Percentiles rank a stretch among this genome's conserved stretches.
phyloP scores from a whole-genome alignment of 768 basidiomycete genomes.

The Podaxis carcinomalis region DNA sequence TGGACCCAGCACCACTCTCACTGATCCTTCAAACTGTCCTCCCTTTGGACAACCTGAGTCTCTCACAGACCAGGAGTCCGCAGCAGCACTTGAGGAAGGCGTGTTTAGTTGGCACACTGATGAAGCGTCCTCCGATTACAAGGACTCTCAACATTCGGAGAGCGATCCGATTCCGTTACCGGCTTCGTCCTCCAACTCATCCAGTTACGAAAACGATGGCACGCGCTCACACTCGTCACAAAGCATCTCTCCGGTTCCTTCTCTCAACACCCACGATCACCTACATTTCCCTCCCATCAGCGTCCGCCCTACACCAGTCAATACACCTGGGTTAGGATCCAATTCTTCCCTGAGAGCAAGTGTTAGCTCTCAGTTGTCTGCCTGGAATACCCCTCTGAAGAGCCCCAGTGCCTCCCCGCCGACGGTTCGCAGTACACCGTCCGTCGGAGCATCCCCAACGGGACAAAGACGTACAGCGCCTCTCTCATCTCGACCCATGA shows the following conservation, averaged over 20 bases:
- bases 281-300: constrained; percentile 21
- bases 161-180: constrained; percentile 1
- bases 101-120: constrained; percentile 54
- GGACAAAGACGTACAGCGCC: background rate
- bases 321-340: constrained; percentile 15
- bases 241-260: background rate
- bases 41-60: background rate
- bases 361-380: constrained; percentile 21
- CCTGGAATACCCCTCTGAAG: constrained; percentile 36
- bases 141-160: background rate
- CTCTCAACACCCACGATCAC: background rate
- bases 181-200: constrained; percentile 7
- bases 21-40: background rate
- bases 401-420: constrained; percentile 12
- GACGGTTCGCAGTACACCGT: background rate
- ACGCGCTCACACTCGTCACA: background rate
- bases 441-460: constrained; percentile 5
- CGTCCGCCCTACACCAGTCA: constrained; percentile 20
- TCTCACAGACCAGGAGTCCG: constrained; percentile 10
- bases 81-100: constrained; percentile 41
- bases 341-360: constrained; percentile 11
- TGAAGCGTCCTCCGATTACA: constrained; percentile 5
- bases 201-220: background rate
- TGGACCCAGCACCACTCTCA: background rate
- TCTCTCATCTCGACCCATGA: background rate